These are phyloP conservation scores for Populus tomentosa DNA, from an alignment of 441 rosid species.

Conservation along the genomic window DNA sequence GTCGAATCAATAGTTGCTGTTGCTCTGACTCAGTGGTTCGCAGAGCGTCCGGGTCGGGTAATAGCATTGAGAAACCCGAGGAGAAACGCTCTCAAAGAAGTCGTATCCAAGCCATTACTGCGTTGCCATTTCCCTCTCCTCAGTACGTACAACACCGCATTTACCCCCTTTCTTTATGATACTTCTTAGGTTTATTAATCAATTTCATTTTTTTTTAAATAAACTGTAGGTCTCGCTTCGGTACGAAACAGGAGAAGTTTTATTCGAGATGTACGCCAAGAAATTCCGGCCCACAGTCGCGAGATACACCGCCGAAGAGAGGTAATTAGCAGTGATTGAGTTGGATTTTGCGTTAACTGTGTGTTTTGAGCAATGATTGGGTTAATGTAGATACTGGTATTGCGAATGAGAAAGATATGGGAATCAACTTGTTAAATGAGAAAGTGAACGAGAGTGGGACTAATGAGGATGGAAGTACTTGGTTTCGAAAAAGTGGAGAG, in stretches of 20 bases:
- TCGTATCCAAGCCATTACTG: constrained; percentile 55
- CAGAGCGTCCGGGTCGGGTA: constrained; percentile 24
- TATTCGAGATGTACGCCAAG: constrained; percentile 79
- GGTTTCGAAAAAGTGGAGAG: constrained; percentile 90
- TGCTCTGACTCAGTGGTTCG: constrained; percentile 55
- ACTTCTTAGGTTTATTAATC: neutral
- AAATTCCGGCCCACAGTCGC: constrained; percentile 88
- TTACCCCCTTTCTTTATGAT: neutral
- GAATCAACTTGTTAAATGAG: constrained; percentile 76
- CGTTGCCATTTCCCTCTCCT: constrained; percentile 78
- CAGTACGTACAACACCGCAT: constrained; percentile 39
- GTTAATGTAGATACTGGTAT: constrained; percentile 80
- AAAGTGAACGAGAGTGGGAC: constrained; percentile 78
- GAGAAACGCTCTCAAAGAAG: constrained; percentile 51
- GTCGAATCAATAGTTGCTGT: constrained; percentile 38
- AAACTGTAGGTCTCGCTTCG: constrained; percentile 50
- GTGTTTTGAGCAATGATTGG: neutral
- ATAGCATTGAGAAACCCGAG: constrained; percentile 43
- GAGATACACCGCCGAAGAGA: constrained; percentile 94
- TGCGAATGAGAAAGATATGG: constrained; percentile 99
- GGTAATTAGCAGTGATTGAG: constrained; percentile 32
- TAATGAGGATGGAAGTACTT: constrained; percentile 88
- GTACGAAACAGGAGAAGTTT: constrained; percentile 79
- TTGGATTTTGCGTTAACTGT: neutral
- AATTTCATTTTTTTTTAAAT: neutral